Evolutionary conservation across 768 basidiomycete genomes (phyloP).

Genomic region (Solioccasus polychromus): DNA sequence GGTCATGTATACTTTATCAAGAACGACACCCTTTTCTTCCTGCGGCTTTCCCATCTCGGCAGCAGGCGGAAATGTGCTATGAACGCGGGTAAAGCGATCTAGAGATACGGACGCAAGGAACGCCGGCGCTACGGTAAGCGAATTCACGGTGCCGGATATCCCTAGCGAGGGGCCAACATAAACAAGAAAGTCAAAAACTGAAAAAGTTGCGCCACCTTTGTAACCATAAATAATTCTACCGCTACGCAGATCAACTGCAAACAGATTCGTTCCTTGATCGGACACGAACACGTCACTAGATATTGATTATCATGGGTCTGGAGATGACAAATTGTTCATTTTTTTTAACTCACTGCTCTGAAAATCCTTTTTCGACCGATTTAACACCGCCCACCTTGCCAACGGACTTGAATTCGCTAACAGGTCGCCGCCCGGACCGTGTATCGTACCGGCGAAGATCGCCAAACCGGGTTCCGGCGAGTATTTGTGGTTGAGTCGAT

Average conservation of each 20-base stretch:
- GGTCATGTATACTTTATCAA: constrained; percentile 64
- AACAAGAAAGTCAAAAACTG: background rate
- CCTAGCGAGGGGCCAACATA: constrained; percentile 38
- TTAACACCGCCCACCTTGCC: constrained; percentile 62
- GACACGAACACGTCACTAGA: constrained; percentile 66
- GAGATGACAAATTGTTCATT: background rate
- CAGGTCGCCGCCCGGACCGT: constrained; percentile 62
- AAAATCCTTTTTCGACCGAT: constrained; percentile 52
- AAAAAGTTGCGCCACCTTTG: constrained; percentile 46
- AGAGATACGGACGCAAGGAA: constrained; percentile 59
- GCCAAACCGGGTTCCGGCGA: constrained; percentile 73
- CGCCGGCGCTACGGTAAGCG: constrained; percentile 54
- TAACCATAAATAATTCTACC: constrained; percentile 65
- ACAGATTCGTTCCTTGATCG: constrained; percentile 63
- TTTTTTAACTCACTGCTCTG: constrained; percentile 56
- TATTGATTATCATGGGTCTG: background rate
- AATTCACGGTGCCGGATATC: constrained; percentile 66
- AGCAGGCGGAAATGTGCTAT: constrained; percentile 57
- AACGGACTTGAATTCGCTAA: constrained; percentile 62
- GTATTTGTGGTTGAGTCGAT: constrained; percentile 45
- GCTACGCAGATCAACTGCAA: constrained; percentile 65
- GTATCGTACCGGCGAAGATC: constrained; percentile 78
- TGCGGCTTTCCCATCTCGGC: constrained; percentile 44
- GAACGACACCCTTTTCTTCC: constrained; percentile 55
- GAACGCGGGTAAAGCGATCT: constrained; percentile 71